Evolutionary conservation across 176 grass and related monocot species (phyloP).

Genomic region (Canna indica): DNA sequence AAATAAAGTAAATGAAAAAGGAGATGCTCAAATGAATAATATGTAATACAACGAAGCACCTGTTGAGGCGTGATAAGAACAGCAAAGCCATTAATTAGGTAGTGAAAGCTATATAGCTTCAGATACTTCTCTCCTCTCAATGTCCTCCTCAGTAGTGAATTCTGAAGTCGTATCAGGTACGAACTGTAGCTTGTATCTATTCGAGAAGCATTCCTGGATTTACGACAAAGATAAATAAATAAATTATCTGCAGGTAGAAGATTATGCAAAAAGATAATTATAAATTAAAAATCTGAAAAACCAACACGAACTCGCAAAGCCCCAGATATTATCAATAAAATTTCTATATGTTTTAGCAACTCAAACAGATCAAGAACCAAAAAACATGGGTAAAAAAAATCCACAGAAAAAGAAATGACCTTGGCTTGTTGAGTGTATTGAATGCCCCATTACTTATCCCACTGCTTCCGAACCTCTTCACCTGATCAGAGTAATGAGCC

Average conservation of each 20-base stretch:
- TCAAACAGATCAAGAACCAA: not conserved
- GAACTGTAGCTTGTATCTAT: conserved; percentile 62
- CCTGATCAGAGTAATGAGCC: conserved; percentile 43
- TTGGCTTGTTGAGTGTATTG: conserved; percentile 55
- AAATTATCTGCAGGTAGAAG: not conserved
- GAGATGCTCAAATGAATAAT: not conserved
- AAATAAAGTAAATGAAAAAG: not conserved
- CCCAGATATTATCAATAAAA: too few species aligned
- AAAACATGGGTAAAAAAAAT: not conserved
- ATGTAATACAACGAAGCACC: conserved; percentile 25
- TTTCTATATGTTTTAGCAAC: not conserved
- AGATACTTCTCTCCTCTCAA: conserved; percentile 68
- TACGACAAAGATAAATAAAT: conserved; percentile 8
- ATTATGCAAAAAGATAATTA: not conserved
- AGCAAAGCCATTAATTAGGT: conserved; percentile 85
- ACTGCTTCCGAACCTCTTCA: conserved; percentile 45
- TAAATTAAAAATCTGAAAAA: not conserved
- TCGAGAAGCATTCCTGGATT: conserved; percentile 50
- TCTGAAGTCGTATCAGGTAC: conserved; percentile 59
- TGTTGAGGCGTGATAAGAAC: conserved; percentile 54
- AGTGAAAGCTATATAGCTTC: conserved; percentile 86
- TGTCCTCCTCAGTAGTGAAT: conserved; percentile 77
- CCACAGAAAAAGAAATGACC: conserved; percentile 22
- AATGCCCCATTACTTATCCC: conserved; percentile 28
- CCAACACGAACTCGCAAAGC: too few species aligned